Percentiles rank a stretch among this genome's conserved stretches.
These are phyloP conservation scores for Obelidium mucronatum DNA, from an alignment of 192 early-diverging fungal species.

Conservation along the genomic window DNA sequence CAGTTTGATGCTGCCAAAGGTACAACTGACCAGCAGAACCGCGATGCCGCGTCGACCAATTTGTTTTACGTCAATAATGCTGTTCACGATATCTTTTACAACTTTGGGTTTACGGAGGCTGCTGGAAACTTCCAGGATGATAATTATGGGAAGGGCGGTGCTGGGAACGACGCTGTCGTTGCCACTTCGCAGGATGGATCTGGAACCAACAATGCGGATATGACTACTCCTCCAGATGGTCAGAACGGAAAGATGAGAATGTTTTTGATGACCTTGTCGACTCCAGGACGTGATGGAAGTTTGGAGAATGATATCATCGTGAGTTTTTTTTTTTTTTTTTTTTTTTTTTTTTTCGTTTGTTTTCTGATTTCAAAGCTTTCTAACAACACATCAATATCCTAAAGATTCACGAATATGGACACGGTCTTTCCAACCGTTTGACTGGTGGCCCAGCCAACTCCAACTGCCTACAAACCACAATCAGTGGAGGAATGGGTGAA, in stretches of 20 bases:
- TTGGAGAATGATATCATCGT: constrained; percentile 60
- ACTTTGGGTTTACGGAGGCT: no score
- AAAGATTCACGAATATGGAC: constrained; percentile 64
- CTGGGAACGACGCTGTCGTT: constrained; percentile 58
- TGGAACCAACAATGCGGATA: constrained; percentile 55
- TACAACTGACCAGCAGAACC: neutral
- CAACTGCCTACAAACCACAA: constrained; percentile 85
- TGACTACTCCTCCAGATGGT: constrained; percentile 69
- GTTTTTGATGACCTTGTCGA: constrained; percentile 55
- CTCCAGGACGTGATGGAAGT: constrained; percentile 61
- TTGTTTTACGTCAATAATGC: constrained; percentile 45
- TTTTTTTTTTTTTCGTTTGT: no score
- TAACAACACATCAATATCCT: no score
- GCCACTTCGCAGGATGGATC: constrained; percentile 63
- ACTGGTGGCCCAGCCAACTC: no score
- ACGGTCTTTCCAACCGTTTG: constrained; percentile 63
- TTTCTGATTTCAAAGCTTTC: no score
- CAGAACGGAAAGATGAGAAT: constrained; percentile 58
- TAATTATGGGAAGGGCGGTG: no score
- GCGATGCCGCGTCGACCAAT: constrained; percentile 39
- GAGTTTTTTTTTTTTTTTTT: no score
- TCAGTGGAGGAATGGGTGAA: constrained; percentile 88
- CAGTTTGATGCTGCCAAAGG: no score
- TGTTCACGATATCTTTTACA: no score
- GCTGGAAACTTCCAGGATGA: no score